Evolutionary conservation across 345 rosid species (phyloP), one percentile per base, ranked within the genome.

Genomic region (Syzygium aromaticum): DNA sequence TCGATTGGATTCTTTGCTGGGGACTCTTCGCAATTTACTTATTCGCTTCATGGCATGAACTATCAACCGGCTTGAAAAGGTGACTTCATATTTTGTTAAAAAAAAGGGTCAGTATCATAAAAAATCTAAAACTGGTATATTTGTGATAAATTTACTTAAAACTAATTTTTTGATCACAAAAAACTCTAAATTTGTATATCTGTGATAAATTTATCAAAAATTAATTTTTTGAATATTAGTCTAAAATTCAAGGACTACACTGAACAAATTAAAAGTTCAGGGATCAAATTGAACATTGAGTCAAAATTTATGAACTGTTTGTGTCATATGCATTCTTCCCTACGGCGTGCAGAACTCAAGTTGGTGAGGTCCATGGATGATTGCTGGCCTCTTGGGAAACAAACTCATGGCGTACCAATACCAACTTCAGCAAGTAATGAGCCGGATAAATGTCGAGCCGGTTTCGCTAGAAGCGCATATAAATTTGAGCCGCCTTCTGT

Each of bases 401-500:
- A 33, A 19, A 33, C 23, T 73, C 3, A 0, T 11, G n/a, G 49
- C 1, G 1, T 23, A 73, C 19, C 0, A 1, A 0, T 33, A 33
- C 1, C 0, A 4, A 33, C 25, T 73, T 4, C 0, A 1, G 25
- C 1, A 0, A 33, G 80, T 3, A 33, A 33, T 10, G 7, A 17
- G 49, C 80, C 0, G 3, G 14, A 61, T 30, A 12, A 61, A 5
- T 5, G 28, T 23, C 6, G 28, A 57, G 63, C 14, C 1, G 28
- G 6, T 30, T 30, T 6, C 22, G 2, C 43, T 30, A 64, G 43
- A 30, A 64, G 11, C 0, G 38, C 77, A 2, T 16, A 8, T 30
- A 30, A 15, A 16, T 9, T 33, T 1, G 0, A 33, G 25, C 0
- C 17, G 0, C 3, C 3, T 3, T 33, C 0, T 7, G 0, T 3